A percentile compares a stretch with the other conserved stretches of the same genome.
Conservation (phyloP, 2,329 filamentous ascomycete species). For the Stachybotrys chlorohalonatus region DNA sequence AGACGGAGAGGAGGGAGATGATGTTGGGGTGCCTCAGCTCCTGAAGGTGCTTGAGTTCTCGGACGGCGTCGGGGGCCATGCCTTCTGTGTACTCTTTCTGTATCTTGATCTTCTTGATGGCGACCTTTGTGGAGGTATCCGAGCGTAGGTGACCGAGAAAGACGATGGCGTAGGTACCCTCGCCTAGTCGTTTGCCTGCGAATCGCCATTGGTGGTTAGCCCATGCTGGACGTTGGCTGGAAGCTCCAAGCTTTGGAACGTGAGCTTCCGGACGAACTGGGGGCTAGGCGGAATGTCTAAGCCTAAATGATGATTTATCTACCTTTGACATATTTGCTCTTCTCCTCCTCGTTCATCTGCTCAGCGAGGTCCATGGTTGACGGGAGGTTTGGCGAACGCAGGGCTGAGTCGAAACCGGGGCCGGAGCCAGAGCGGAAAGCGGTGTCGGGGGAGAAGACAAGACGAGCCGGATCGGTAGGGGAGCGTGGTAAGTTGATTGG, state of each 20-base stretch:
- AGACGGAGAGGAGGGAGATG: conserved; percentile 85
- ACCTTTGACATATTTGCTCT: conserved; percentile 87
- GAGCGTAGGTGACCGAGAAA: conserved; percentile 74
- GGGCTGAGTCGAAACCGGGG: conserved; percentile 5
- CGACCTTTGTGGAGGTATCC: conserved; percentile 67
- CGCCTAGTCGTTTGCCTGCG: conserved; percentile 78
- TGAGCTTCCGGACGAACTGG: not conserved
- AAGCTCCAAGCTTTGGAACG: not conserved
- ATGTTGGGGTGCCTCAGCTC: conserved; percentile 94
- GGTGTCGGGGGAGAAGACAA: conserved; percentile 6
- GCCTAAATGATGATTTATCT: conserved; percentile 2
- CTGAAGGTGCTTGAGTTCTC: conserved; percentile 91
- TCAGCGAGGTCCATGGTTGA: conserved; percentile 56
- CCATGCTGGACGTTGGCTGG: not conserved
- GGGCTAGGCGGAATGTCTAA: not conserved
- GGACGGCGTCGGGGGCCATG: conserved; percentile 87
- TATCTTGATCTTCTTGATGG: conserved; percentile 89
- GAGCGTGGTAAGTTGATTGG: no score
- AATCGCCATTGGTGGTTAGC: not conserved
- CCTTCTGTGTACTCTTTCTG: conserved; percentile 83
- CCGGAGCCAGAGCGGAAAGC: conserved; percentile 4
- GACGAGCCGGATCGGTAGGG: conserved; percentile 24
- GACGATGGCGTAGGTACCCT: conserved; percentile 95
- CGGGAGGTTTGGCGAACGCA: conserved; percentile 11
- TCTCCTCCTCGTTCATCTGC: conserved; percentile 72